Conservation (phyloP, 164 flowering plant species). For the Nymphaea thermarum region DNA sequence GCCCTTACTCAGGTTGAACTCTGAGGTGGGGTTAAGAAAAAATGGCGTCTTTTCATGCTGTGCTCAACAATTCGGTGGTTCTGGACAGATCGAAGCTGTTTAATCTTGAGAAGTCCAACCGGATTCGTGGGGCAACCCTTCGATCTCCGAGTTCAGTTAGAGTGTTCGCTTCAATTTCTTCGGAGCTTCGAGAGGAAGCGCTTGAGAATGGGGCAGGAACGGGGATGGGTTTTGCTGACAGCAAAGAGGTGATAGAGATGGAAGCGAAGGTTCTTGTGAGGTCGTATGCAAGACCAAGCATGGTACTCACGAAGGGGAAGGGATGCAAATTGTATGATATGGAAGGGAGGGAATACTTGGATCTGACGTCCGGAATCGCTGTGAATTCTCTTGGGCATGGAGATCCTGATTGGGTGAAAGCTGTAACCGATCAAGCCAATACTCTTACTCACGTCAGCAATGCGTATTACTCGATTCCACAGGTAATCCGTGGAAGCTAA, state of each 20-base stretch:
- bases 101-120: neutral
- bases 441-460: slow-evolving; percentile 74
- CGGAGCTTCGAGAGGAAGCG: neutral
- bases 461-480: slow-evolving; percentile 53
- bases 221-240: slow-evolving; percentile 11
- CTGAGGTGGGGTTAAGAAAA: neutral
- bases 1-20: neutral
- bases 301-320: slow-evolving; percentile 57
- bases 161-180: neutral
- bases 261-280: slow-evolving; percentile 57
- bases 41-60: neutral
- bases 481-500: slow-evolving; percentile 26
- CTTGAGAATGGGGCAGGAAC: neutral
- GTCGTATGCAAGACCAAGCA: slow-evolving; percentile 61
- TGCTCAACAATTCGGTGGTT: neutral
- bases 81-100: neutral
- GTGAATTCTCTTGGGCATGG: slow-evolving; percentile 91
- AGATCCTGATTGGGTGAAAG: slow-evolving; percentile 64
- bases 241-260: slow-evolving; percentile 45
- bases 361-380: slow-evolving; percentile 72
- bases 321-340: slow-evolving; percentile 77
- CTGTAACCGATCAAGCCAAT: slow-evolving; percentile 52
- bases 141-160: neutral
- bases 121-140: neutral
- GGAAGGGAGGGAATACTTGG: slow-evolving; percentile 85